These are phyloP conservation scores for Epichloe aotearoae DNA, from an alignment of 2,329 filamentous ascomycete genomes.

Conservation along the genomic window DNA sequence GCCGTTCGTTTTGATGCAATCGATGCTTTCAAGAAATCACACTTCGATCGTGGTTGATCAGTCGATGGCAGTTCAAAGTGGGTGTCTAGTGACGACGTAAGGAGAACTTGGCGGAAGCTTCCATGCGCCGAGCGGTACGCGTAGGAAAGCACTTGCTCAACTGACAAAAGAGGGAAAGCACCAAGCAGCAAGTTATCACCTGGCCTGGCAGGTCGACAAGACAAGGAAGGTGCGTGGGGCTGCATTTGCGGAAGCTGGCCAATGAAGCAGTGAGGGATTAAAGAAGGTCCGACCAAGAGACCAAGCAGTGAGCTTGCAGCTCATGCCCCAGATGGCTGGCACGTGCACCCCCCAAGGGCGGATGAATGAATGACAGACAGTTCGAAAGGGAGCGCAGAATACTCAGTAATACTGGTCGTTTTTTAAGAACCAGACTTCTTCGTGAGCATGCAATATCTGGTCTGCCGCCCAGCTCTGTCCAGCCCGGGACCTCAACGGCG, in stretches of 20 bases:
- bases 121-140: slow-evolving; percentile 24
- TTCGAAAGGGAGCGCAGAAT: too few relatives aligned
- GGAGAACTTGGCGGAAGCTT: slow-evolving; percentile 20
- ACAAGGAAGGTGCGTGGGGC: slow-evolving; percentile 7
- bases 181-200: slow-evolving; percentile 7
- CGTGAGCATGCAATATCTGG: too few relatives aligned
- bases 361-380: too few relatives aligned
- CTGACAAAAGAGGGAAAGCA: slow-evolving; percentile 6
- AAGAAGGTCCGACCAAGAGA: slow-evolving; percentile 10
- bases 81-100: slow-evolving; percentile 12
- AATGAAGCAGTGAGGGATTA: slow-evolving; percentile 9
- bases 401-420: too few relatives aligned
- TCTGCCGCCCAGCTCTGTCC: too few relatives aligned
- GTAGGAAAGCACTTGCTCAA: slow-evolving; percentile 5
- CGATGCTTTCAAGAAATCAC: slow-evolving; percentile 12
- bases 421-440: too few relatives aligned
- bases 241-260: slow-evolving; percentile 3
- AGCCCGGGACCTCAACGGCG: too few relatives aligned
- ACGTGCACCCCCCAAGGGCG: not conserved
- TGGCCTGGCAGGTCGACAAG: not conserved
- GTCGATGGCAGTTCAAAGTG: slow-evolving; percentile 5
- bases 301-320: not conserved
- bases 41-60: slow-evolving; percentile 6
- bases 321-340: not conserved
- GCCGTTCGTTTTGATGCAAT: slow-evolving; percentile 8